Evolutionary conservation across 768 basidiomycete species (phyloP).

Genomic region (Xanthoconium stramineum): DNA sequence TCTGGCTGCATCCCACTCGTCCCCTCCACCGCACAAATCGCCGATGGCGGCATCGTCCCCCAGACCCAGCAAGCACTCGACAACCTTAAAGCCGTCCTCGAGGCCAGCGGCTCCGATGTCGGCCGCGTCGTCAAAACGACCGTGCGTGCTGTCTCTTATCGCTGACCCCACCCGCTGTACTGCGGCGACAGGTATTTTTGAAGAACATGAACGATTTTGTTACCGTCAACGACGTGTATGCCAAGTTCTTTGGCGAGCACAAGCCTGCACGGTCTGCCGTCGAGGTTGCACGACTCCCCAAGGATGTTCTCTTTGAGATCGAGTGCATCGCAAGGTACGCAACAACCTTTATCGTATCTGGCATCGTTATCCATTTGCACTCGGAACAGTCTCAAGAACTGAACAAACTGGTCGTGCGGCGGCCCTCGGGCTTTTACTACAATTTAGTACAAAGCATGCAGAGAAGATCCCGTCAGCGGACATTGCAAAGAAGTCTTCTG

Average conservation of each 20-base stretch:
- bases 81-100: slow-evolving; percentile 81
- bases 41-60: slow-evolving; percentile 19
- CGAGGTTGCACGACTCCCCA: slow-evolving; percentile 85
- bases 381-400: slow-evolving; percentile 20
- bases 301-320: slow-evolving; percentile 89
- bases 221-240: slow-evolving; percentile 78
- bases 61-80: slow-evolving; percentile 79
- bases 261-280: slow-evolving; percentile 93
- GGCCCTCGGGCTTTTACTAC: background rate
- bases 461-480: too few relatives aligned
- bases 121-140: slow-evolving; percentile 90
- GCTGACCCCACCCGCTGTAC: background rate
- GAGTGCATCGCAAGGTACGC: slow-evolving; percentile 81
- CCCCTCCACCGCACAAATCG: slow-evolving; percentile 56
- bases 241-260: slow-evolving; percentile 81
- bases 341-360: background rate
- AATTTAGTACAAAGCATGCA: background rate
- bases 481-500: too few relatives aligned
- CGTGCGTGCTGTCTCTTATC: slow-evolving; percentile 41
- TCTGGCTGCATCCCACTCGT: slow-evolving; percentile 88
- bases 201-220: slow-evolving; percentile 91
- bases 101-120: slow-evolving; percentile 75
- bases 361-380: background rate
- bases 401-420: background rate
- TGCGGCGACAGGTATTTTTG: slow-evolving; percentile 68